Evolutionary conservation across 257 asterid genomes (phyloP).

Genomic region (Galeopsis tetrahit): DNA sequence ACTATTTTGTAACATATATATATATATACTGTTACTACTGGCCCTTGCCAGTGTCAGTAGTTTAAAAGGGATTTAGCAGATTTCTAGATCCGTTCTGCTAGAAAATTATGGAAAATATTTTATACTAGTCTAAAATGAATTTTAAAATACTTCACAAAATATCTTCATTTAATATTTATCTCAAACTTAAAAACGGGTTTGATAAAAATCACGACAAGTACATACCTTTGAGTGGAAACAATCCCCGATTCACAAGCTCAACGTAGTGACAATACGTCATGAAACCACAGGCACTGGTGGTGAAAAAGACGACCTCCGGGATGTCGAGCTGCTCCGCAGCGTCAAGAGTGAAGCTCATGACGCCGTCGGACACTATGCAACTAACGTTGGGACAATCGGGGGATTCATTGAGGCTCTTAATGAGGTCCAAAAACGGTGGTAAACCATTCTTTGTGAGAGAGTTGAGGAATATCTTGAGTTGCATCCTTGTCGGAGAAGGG

Average conservation of each 20-base stretch:
- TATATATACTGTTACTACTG: too few relatives aligned
- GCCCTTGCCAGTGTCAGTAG: too few relatives aligned
- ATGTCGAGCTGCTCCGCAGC: slow-evolving; percentile 60
- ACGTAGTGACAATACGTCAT: slow-evolving; percentile 52
- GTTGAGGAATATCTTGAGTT: slow-evolving; percentile 67
- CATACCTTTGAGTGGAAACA: slow-evolving; percentile 63
- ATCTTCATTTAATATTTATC: too few relatives aligned
- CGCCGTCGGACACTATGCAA: slow-evolving; percentile 73
- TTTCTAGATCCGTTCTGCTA: too few relatives aligned
- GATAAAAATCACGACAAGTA: too few relatives aligned
- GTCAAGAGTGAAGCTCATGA: slow-evolving; percentile 65
- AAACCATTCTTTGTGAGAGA: slow-evolving; percentile 40
- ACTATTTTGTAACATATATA: too few relatives aligned
- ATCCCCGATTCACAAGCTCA: slow-evolving; percentile 51
- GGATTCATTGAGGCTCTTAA: slow-evolving; percentile 47
- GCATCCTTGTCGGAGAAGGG: slow-evolving; percentile 60
- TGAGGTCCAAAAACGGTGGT: slow-evolving; percentile 53
- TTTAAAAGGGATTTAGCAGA: too few relatives aligned
- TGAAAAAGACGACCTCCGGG: slow-evolving; percentile 68
- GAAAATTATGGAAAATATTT: too few relatives aligned
- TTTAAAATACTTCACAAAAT: too few relatives aligned
- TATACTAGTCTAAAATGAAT: too few relatives aligned
- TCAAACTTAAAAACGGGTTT: too few relatives aligned
- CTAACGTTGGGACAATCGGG: slow-evolving; percentile 51
- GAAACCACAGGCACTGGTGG: slow-evolving; percentile 67